A percentile compares a stretch with the other conserved stretches of the same genome.
Evolutionary conservation across 352 stramenopile species (phyloP).

Genomic region (Pythium sukuiense): DNA sequence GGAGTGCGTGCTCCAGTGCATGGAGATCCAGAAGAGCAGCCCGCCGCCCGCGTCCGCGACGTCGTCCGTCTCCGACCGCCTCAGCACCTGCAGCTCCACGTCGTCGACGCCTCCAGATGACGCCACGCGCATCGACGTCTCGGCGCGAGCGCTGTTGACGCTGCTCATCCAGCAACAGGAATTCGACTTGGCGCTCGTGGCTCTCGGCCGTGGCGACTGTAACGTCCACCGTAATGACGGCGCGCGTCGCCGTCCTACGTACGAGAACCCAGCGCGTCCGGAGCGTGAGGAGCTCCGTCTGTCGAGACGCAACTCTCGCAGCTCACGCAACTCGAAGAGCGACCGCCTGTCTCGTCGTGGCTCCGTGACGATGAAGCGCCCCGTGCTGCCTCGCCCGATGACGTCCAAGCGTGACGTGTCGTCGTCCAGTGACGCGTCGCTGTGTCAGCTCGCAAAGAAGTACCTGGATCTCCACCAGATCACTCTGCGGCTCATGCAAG

Average conservation of each 20-base stretch:
- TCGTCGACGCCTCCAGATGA: constrained; percentile 29
- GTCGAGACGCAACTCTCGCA: constrained; percentile 20
- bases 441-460: constrained; percentile 52
- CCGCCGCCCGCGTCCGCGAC: neutral
- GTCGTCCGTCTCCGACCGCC: constrained; percentile 11
- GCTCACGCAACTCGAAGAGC: neutral
- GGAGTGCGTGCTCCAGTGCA: constrained; percentile 50
- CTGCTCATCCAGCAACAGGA: constrained; percentile 50
- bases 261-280: constrained; percentile 2
- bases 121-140: constrained; percentile 35
- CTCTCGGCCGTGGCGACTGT: constrained; percentile 50
- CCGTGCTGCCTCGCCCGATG: constrained; percentile 14
- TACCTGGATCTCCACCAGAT: constrained; percentile 65
- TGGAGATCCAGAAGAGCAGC: constrained; percentile 27
- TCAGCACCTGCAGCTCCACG: constrained; percentile 21
- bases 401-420: constrained; percentile 28
- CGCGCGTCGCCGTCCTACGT: constrained; percentile 22
- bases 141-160: constrained; percentile 36
- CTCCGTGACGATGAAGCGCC: constrained; percentile 22
- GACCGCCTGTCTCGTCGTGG: constrained; percentile 19
- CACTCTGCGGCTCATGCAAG: constrained; percentile 48
- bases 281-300: constrained; percentile 18
- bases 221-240: constrained; percentile 35
- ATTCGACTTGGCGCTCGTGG: constrained; percentile 59
- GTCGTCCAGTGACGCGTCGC: constrained; percentile 22